These are phyloP conservation scores for Uronychia binucleata DNA, from an alignment of 73 alveolate genomes.

Conservation along the genomic window DNA sequence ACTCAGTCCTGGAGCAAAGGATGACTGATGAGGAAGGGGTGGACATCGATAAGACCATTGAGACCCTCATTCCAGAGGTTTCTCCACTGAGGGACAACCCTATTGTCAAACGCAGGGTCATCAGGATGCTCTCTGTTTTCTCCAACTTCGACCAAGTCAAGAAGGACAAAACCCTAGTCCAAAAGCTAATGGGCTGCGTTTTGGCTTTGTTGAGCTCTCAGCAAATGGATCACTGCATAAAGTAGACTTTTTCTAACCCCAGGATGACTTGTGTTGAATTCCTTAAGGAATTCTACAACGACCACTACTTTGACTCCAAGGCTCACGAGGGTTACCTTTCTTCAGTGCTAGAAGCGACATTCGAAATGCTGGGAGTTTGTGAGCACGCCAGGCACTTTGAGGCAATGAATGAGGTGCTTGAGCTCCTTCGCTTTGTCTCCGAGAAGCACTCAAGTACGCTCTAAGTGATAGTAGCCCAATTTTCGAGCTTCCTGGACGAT, in stretches of 20 bases:
- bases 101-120: slow-evolving; percentile 32
- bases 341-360: slow-evolving; percentile 8
- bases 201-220: slow-evolving; percentile 14
- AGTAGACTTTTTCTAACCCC: neutral
- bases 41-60: neutral
- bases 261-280: slow-evolving; percentile 54
- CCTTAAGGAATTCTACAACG: slow-evolving; percentile 40
- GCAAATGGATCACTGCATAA: slow-evolving; percentile 34
- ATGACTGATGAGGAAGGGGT: slow-evolving; percentile 21
- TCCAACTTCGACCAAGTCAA: slow-evolving; percentile 27
- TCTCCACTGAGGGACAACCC: slow-evolving; percentile 7
- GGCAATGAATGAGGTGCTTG: slow-evolving; percentile 43
- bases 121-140: slow-evolving; percentile 13
- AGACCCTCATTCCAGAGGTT: neutral
- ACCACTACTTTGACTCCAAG: slow-evolving; percentile 11
- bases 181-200: slow-evolving; percentile 22
- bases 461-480: neutral
- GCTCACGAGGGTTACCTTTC: slow-evolving; percentile 5
- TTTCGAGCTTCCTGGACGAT: neutral
- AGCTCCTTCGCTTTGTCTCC: slow-evolving; percentile 29
- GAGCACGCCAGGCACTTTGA: slow-evolving; percentile 17
- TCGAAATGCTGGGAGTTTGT: neutral
- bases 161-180: neutral
- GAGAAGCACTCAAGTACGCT: slow-evolving; percentile 31
- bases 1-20: slow-evolving; percentile 23